Base-by-base conservation (phyloP, 352 stramenopile species). In the Phytophthora hibernalis region DNA sequence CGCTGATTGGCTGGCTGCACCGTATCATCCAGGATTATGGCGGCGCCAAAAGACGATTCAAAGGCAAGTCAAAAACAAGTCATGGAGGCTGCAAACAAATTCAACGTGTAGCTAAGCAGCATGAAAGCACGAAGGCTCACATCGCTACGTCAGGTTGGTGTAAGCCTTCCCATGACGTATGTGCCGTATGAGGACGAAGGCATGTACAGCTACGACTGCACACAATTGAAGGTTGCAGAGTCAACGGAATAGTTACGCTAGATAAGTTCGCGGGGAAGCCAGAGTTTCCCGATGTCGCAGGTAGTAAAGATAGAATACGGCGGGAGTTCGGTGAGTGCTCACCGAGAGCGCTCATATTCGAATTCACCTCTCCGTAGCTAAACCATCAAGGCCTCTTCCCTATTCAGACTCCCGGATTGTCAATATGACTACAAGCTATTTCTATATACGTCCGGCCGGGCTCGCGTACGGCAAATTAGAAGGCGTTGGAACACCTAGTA, bases 171-270 rank as follows among this genome's bases (percentile, higher is more conserved):
- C n/a, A n/a, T n/a, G n/a, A n/a, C n/a, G n/a, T n/a, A n/a, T n/a
- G n/a, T n/a, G n/a, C n/a, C n/a, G n/a, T n/a, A n/a, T n/a, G n/a
- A n/a, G n/a, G n/a, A n/a, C n/a, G n/a, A n/a, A n/a, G n/a, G n/a
- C n/a, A n/a, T n/a, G n/a, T n/a, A n/a, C n/a, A n/a, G n/a, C n/a
- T n/a, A n/a, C n/a, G n/a, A n/a, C n/a, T n/a, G n/a, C n/a, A n/a
- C n/a, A n/a, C n/a, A 21, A 57, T 50, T 59, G 52, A 5, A 50
- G 52, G 52, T 40, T 59, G 52, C 38, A 28, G 52, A 59, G 24
- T 4, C 22, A 50, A 59, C 52, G 7, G 52, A 21, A 1, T 51
- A 50, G 35, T n/a, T 24, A 10, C 10, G 21, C 16, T 33, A 40
- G 33, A 40, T 40, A 40, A 40, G 33, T n/a, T 40, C 8, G 12